Base-by-base conservation (phyloP, 148 eudicot species). In the Rhododendron simsii region DNA sequence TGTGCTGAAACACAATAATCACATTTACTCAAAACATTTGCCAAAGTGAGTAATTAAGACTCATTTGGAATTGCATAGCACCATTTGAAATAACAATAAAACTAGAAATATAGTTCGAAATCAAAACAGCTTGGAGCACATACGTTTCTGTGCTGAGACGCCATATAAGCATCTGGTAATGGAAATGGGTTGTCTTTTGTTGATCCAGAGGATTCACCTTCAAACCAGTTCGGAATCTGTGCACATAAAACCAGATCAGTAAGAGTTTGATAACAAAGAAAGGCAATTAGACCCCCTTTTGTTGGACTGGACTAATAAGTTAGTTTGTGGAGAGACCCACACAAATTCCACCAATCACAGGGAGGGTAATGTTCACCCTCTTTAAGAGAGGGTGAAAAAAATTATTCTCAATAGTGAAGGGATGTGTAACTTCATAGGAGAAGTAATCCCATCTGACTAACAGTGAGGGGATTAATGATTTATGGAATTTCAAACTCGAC, bases 201-300 rank as follows among this genome's bases (percentile, higher is more conserved):
- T 81, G 92, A 87, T 85, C 95, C 98, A 80, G 92, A 89, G 65
- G 89, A 89, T 90, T 95, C 95, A 82, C 93, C 94, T 85, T 86
- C 93, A 87, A 95, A 91, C 95, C 95, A 94, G 87, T 94, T 93
- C 11, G 99, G 99, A 90, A 98, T 92, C 98, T 98, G 92, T 59
- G 48, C 53, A 88, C 47, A 45, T 14, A 73, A 80, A 65, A 86
- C 20, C 39, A 30, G 35, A 47, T 82, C 50, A 21, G 48, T 35
- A 81, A 6, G 30, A 57, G 37, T 55, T 57, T 55, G 71, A 37
- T 81, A 57, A 33, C 16, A 81, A 35, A 33, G 11, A 57, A 35
- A 81, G 55, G 63, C 21, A 20, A 23, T 37, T 57, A 33, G 41
- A 30, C 18, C 39, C 7, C 9, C 1, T 71, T 14, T 71, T 71